Percentiles rank a stretch among this genome's conserved stretches.
Conservation (phyloP, 768 basidiomycete genomes). For the Termitomyces sp. region DNA sequence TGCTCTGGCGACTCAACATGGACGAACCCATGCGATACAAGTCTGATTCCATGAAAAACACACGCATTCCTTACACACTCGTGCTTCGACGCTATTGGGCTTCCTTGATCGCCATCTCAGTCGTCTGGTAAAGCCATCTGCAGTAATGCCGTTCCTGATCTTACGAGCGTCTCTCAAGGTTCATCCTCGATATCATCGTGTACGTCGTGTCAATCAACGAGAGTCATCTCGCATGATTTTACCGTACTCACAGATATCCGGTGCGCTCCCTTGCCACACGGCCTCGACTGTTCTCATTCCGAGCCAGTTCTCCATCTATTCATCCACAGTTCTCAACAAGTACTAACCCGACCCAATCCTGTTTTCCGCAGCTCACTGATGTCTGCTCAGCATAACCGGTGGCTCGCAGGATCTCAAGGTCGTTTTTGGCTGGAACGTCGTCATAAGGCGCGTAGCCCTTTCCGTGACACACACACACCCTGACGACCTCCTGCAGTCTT, state of each 20-base stretch:
- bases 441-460: constrained; percentile 52
- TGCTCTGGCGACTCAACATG: constrained; percentile 83
- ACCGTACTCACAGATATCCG: too few species aligned
- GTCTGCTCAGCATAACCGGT: constrained; percentile 48
- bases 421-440: constrained; percentile 78
- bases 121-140: constrained; percentile 49
- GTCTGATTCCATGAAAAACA: constrained; percentile 71
- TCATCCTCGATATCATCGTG: neutral
- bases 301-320: neutral
- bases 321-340: constrained; percentile 48
- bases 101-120: constrained; percentile 60
- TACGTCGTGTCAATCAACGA: neutral
- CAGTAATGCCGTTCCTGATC: too few species aligned
- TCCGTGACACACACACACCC: too few species aligned
- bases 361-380: too few species aligned
- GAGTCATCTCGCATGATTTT: too few species aligned
- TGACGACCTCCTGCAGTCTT: constrained; percentile 9
- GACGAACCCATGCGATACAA: constrained; percentile 68
- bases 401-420: constrained; percentile 42
- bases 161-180: constrained; percentile 1
- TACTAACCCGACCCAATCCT: constrained; percentile 15
- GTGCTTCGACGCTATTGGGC: constrained; percentile 76
- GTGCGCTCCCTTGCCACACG: too few species aligned
- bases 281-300: too few species aligned
- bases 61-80: constrained; percentile 67